These are phyloP conservation scores for Solanum sejunctum DNA, from an alignment of 257 asterid genomes.

Conservation along the genomic window DNA sequence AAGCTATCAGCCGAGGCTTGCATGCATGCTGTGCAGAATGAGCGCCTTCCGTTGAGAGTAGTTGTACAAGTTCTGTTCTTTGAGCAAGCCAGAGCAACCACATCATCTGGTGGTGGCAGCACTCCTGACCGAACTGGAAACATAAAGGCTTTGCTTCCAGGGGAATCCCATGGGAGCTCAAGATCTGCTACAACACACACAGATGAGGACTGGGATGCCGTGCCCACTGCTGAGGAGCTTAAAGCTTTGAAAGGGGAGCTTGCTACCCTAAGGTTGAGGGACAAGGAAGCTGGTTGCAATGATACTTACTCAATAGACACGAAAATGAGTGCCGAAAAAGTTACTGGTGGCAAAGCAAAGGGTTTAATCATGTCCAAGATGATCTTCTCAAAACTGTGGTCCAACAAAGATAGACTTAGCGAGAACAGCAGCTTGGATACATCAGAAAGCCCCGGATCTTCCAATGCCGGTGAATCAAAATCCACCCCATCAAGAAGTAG, in stretches of 20 bases:
- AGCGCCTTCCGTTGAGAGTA: slow-evolving; percentile 64
- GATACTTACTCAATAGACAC: slow-evolving; percentile 7
- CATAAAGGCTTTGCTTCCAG: slow-evolving; percentile 29
- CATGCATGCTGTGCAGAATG: slow-evolving; percentile 73
- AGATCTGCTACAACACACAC: slow-evolving; percentile 69
- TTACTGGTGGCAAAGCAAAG: slow-evolving; percentile 31
- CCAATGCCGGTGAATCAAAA: slow-evolving; percentile 56
- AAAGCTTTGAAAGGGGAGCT: slow-evolving; percentile 58
- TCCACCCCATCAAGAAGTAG: slow-evolving; percentile 54
- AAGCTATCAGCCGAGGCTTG: slow-evolving; percentile 74
- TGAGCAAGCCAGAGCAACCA: slow-evolving; percentile 48
- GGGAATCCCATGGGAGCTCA: slow-evolving; percentile 60
- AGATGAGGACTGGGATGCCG: slow-evolving; percentile 75
- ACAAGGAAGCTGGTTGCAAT: slow-evolving; percentile 4
- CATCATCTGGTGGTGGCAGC: slow-evolving; percentile 33
- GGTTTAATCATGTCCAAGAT: slow-evolving; percentile 22
- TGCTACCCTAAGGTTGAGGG: slow-evolving; percentile 35
- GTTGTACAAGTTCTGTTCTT: slow-evolving; percentile 80
- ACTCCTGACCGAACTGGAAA: slow-evolving; percentile 36
- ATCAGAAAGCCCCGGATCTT: slow-evolving; percentile 69
- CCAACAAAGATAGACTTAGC: slow-evolving; percentile 48
- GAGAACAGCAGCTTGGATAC: slow-evolving; percentile 85
- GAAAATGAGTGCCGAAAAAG: slow-evolving; percentile 26
- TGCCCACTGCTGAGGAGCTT: slow-evolving; percentile 54
- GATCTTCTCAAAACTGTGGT: slow-evolving; percentile 68